Percentiles rank a stretch among this genome's conserved stretches.
Conservation (phyloP, 306 rosid species). For the Prinsepia uniflora region DNA sequence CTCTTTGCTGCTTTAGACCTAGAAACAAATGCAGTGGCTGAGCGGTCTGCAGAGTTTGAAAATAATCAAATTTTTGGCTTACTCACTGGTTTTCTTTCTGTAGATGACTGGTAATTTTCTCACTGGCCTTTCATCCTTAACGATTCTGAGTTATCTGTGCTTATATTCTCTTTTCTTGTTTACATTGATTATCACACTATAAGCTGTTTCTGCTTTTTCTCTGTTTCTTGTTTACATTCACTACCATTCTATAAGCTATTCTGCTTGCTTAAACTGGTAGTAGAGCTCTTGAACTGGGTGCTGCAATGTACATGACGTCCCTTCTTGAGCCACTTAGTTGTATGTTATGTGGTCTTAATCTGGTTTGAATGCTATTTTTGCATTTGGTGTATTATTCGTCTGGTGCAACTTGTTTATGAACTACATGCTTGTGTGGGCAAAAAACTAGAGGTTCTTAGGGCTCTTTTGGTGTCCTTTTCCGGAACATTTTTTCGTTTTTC, state of each 20-base stretch:
- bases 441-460: too few species aligned
- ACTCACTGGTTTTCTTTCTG: conserved; percentile 88
- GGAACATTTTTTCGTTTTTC: too few species aligned
- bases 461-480: too few species aligned
- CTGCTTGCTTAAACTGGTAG: background rate
- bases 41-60: conserved; percentile 76
- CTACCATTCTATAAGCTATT: background rate
- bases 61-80: conserved; percentile 88
- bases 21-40: conserved; percentile 75
- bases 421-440: background rate
- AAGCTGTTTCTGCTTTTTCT: background rate
- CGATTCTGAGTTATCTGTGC: background rate
- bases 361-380: background rate
- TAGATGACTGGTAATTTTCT: conserved; percentile 75
- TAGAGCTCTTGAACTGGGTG: background rate
- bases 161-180: background rate
- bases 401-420: background rate
- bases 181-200: background rate
- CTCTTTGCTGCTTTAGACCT: conserved; percentile 75
- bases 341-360: background rate
- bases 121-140: background rate
- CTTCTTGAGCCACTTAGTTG: background rate
- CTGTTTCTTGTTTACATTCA: background rate
- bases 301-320: background rate
- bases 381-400: background rate